Conservation (phyloP, 352 stramenopile genomes). For the Phytophthora foliorum region DNA sequence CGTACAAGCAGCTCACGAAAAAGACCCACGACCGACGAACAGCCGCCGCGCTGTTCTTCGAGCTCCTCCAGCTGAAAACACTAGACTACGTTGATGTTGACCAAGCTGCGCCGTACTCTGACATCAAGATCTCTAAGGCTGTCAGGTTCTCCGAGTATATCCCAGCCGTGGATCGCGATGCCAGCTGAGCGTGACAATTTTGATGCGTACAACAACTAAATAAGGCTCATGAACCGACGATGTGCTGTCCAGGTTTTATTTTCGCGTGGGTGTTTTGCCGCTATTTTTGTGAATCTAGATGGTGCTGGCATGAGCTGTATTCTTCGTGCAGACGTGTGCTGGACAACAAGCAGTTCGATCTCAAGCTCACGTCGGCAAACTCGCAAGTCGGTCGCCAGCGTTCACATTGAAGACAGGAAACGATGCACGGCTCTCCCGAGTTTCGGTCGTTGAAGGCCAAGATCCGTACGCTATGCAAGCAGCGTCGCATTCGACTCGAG, state of each 20-base stretch:
- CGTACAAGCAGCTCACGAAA: constrained; percentile 89
- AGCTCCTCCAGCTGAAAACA: constrained; percentile 98
- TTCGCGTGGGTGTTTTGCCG: constrained; percentile 38
- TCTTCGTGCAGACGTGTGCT: no score
- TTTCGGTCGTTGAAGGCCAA: constrained; percentile 87
- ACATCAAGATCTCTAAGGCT: constrained; percentile 93
- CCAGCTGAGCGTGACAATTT: constrained; percentile 30
- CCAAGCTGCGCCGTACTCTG: constrained; percentile 93
- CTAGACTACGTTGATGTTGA: constrained; percentile 97
- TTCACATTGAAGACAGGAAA: not conserved
- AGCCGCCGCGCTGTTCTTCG: constrained; percentile 96
- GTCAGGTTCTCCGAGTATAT: constrained; percentile 79
- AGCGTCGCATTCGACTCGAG: constrained; percentile 83
- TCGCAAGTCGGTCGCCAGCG: not conserved
- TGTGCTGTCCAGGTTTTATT: constrained; percentile 35
- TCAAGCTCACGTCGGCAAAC: not conserved
- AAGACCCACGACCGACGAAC: constrained; percentile 88
- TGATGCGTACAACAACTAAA: constrained; percentile 36
- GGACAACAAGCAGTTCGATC: constrained; percentile 1
- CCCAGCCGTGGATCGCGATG: constrained; percentile 72
- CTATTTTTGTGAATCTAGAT: constrained; percentile 36
- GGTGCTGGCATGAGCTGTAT: not conserved
- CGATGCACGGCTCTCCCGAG: constrained; percentile 76
- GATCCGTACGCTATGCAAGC: constrained; percentile 82
- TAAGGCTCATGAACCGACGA: constrained; percentile 28